Evolutionary conservation across 2,329 filamentous ascomycete genomes (phyloP).

Genomic region (Akanthomyces lecanii): DNA sequence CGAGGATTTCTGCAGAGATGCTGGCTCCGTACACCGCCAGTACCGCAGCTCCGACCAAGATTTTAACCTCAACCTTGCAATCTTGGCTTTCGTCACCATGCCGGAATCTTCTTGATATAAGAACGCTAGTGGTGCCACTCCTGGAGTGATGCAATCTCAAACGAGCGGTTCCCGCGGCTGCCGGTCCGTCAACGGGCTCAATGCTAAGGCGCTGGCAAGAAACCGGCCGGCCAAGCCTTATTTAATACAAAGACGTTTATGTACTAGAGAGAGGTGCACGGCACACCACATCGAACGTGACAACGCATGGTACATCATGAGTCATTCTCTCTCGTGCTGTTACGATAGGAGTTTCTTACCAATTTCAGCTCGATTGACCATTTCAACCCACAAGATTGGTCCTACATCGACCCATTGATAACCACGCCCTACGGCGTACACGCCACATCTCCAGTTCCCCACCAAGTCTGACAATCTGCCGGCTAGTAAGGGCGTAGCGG

Average conservation of each 20-base stretch:
- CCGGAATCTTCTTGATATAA: slow-evolving; percentile 33
- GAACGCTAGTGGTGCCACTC: slow-evolving; percentile 28
- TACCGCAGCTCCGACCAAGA: slow-evolving; percentile 30
- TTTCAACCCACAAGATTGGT: slow-evolving; percentile 6
- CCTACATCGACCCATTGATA: not conserved
- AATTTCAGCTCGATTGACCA: slow-evolving; percentile 9
- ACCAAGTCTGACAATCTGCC: slow-evolving; percentile 1
- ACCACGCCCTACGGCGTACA: slow-evolving; percentile 10
- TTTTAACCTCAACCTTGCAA: slow-evolving; percentile 31
- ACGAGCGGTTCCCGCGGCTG: slow-evolving; percentile 28
- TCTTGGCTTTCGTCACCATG: slow-evolving; percentile 34
- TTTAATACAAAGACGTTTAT: too few species aligned
- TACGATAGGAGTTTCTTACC: not conserved
- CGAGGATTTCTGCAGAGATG: slow-evolving; percentile 24
- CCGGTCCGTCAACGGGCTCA: slow-evolving; percentile 22
- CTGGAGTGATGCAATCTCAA: slow-evolving; percentile 33
- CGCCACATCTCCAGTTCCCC: slow-evolving; percentile 4
- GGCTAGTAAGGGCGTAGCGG: not conserved
- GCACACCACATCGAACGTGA: slow-evolving; percentile 26
- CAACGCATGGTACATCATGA: slow-evolving; percentile 9
- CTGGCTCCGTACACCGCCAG: slow-evolving; percentile 25
- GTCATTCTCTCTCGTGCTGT: not conserved
- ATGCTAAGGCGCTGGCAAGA: too few species aligned
- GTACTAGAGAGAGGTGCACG: slow-evolving; percentile 8
- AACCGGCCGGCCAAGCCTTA: too few species aligned